Conservation (phyloP, 768 basidiomycete genomes). For the Amanita molliuscula region DNA sequence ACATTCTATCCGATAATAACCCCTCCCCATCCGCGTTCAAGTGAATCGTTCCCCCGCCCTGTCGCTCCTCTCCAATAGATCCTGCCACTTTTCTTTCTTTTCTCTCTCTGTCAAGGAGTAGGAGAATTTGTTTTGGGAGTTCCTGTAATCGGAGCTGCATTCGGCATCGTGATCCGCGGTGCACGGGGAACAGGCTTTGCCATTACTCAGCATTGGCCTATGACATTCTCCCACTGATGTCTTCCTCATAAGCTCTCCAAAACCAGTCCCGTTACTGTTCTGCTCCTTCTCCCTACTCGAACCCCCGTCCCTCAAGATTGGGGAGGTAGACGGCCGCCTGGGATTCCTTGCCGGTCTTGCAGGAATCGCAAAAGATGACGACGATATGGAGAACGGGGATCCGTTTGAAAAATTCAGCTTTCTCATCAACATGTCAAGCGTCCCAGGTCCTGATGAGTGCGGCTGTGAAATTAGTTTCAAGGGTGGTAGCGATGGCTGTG, state of each 20-base stretch:
- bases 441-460: neutral
- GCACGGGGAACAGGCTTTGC: too few relatives aligned
- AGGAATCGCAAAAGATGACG: neutral
- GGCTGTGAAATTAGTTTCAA: neutral
- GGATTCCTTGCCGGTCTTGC: neutral
- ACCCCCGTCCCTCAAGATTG: neutral
- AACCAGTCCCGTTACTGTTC: neutral
- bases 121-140: neutral
- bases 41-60: slow-evolving; percentile 68
- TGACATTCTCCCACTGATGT: neutral
- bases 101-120: slow-evolving; percentile 48
- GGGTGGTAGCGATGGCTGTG: neutral
- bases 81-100: slow-evolving; percentile 65
- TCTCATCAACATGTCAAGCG: neutral
- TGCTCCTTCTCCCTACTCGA: neutral
- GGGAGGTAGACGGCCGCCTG: neutral
- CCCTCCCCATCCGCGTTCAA: slow-evolving; percentile 27
- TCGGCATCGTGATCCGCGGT: neutral
- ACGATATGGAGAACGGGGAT: neutral
- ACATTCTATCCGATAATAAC: slow-evolving; percentile 32
- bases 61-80: slow-evolving; percentile 54
- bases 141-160: too few relatives aligned
- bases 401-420: neutral
- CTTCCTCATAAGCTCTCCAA: neutral
- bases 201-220: neutral